A percentile compares a stretch with the other conserved stretches of the same genome.
phyloP scores from a whole-genome alignment of 1,284 basidiomycete genomes.

The Ustilago cynodontis region DNA sequence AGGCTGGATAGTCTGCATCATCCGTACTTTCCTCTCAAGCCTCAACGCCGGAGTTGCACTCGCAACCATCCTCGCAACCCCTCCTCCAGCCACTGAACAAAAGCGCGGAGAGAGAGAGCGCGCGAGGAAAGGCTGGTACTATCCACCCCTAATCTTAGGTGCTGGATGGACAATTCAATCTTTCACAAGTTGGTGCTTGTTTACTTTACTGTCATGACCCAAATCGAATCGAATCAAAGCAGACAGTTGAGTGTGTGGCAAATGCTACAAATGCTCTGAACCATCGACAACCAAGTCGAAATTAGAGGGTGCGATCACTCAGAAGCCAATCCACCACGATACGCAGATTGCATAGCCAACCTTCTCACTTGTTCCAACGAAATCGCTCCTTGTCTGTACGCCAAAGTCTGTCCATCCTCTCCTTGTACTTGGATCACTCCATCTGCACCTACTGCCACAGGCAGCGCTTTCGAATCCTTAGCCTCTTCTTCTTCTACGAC shows the following conservation, averaged over 20 bases:
- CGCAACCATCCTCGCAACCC: slow-evolving; percentile 14
- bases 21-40: slow-evolving; percentile 61
- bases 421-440: slow-evolving; percentile 62
- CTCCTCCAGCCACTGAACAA: too few relatives aligned
- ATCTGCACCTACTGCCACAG: slow-evolving; percentile 48
- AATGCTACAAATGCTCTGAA: neutral
- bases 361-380: slow-evolving; percentile 63
- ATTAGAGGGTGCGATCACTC: too few relatives aligned
- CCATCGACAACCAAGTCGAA: too few relatives aligned
- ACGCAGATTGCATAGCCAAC: slow-evolving; percentile 59
- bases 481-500: slow-evolving; percentile 34
- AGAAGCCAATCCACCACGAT: slow-evolving; percentile 71
- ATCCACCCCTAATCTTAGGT: slow-evolving; percentile 79
- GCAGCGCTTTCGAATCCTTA: slow-evolving; percentile 32
- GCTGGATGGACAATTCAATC: slow-evolving; percentile 77
- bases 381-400: slow-evolving; percentile 65
- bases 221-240: too few relatives aligned
- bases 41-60: slow-evolving; percentile 54
- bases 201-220: neutral
- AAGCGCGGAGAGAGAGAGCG: neutral
- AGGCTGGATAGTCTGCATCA: slow-evolving; percentile 68
- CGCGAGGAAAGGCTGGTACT: slow-evolving; percentile 12
- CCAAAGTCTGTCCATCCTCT: slow-evolving; percentile 65
- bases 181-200: slow-evolving; percentile 7
- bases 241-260: neutral